Evolutionary conservation across 306 rosid species (phyloP), one percentile per base, ranked within the genome.

Genomic region (Cucurbita argyrosperma): DNA sequence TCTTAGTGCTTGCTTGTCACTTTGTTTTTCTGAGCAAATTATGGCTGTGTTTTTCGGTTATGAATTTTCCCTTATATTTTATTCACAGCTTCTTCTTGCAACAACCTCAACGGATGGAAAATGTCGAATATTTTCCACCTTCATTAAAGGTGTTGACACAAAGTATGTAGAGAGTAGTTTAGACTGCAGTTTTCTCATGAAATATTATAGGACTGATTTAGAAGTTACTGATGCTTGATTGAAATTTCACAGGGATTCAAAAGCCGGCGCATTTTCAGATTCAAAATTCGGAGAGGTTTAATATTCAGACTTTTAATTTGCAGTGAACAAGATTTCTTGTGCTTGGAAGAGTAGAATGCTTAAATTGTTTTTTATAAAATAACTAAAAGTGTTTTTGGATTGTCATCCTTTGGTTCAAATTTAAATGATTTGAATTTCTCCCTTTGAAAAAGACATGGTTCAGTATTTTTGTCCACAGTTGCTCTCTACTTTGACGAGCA

Each of bases 41-140:
- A 15, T 35, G 42, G 18, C 10, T n/a, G 64, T 46, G 4, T 53
- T 5, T 23, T 38, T 4, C 3, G 13, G 58, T 14, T 71, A 66
- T 78, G 57, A 60, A 15, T 45, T 60, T 83, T 37, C n/a, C 64
- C 35, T 16, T 54, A n/a, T 63, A 72, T 75, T 73, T 38, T 63
- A 6, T 69, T 50, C 77, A 75, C 96, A 94, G 99, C 87, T 85
- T 78, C 90, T 94, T 81, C 92, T 94, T 74, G 99, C 99, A 13
- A 83, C 99, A 16, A 85, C 99, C 82, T 94, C 97, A 37, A 88
- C 99, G 13, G 99, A 94, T 81, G 99, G 97, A 74, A 91, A 94
- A 81, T 94, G 99, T 81, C 79, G 95, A 58, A 86, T 94, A 19
- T 94, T 94, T 79, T 83, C 92, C 85, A 91, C 99, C 79, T 88